phyloP scores from a whole-genome alignment of 176 grass and related monocot genomes.

The Triticum aestivum region IWGSC_CS_RefSeq_v2.1 NC_057811.1:174827283-174827782 shows the following conservation, averaged over 20 bases:
- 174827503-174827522: neutral
- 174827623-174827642: constrained; percentile 6
- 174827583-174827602: constrained; percentile 8
- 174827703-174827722: constrained; percentile 69
- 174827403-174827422: constrained; percentile 72
- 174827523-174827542: neutral
- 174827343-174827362: constrained; percentile 86
- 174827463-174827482: neutral
- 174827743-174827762: constrained; percentile 36
- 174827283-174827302: constrained; percentile 72
- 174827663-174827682: constrained; percentile 49
- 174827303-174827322: constrained; percentile 97
- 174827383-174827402: constrained; percentile 90
- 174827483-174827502: constrained; percentile 1
- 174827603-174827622: neutral
- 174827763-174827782: constrained; percentile 63
- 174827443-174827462: neutral
- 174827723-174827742: constrained; percentile 41
- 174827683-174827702: constrained; percentile 81
- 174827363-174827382: constrained; percentile 91
- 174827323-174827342: constrained; percentile 94
- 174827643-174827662: constrained; percentile 7
- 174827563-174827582: neutral
- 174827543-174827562: neutral
- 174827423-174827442: neutral